These are phyloP conservation scores for Coniochaeta prunicola DNA, from an alignment of 2,329 filamentous ascomycete genomes.

Conservation along the genomic window DNA sequence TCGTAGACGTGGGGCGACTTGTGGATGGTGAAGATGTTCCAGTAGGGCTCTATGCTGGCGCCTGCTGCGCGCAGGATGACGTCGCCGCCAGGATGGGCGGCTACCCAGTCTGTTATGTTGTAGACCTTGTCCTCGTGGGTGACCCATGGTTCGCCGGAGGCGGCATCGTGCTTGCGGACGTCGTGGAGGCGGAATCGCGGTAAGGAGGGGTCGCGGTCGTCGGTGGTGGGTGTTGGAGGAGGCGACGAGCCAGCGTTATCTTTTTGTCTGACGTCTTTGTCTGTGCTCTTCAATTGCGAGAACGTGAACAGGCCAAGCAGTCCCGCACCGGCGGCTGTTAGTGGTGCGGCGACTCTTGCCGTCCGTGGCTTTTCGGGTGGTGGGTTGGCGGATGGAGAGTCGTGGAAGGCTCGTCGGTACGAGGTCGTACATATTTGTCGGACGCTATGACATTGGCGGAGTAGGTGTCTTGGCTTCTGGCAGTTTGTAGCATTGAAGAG, in stretches of 20 bases:
- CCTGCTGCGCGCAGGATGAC: slow-evolving; percentile 61
- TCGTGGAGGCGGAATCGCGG: slow-evolving; percentile 44
- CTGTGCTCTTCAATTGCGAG: slow-evolving; percentile 6
- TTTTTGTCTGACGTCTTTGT: background rate
- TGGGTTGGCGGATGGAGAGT: background rate
- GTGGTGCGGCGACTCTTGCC: background rate
- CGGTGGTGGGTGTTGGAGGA: slow-evolving; percentile 7
- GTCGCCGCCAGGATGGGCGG: slow-evolving; percentile 58
- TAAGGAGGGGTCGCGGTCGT: slow-evolving; percentile 30
- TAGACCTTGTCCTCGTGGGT: slow-evolving; percentile 59
- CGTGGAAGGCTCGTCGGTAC: background rate
- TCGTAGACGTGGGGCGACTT: slow-evolving; percentile 57
- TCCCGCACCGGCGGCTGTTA: background rate
- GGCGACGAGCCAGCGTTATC: background rate
- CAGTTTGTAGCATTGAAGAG: background rate
- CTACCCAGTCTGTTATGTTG: slow-evolving; percentile 63
- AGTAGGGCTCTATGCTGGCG: slow-evolving; percentile 58
- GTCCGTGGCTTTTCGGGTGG: background rate
- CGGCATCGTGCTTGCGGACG: slow-evolving; percentile 43
- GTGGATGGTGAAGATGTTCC: slow-evolving; percentile 65
- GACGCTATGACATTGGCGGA: background rate
- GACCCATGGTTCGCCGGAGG: slow-evolving; percentile 53
- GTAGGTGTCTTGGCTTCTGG: background rate
- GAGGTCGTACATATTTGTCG: background rate
- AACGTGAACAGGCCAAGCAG: slow-evolving; percentile 7